Evolutionary conservation across 2,329 filamentous ascomycete genomes (phyloP), one percentile per base, ranked within the genome.

Genomic region (Alternaria solani): DNA sequence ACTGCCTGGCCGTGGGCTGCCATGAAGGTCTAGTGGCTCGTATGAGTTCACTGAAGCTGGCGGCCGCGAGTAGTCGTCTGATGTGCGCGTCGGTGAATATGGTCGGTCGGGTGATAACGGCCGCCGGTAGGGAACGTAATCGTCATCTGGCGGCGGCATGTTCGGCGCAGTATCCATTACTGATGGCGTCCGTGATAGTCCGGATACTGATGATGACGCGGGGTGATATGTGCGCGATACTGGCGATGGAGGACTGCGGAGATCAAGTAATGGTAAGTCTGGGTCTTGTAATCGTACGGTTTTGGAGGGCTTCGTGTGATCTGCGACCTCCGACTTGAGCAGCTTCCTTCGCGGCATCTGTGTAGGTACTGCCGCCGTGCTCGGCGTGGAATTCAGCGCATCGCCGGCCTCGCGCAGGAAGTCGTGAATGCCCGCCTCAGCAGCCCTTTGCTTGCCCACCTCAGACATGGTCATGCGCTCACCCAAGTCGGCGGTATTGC

Each of bases 21-120:
- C 95, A 72, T 98, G 94, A 60, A 98, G 80, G 69, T 97, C 94
- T 23, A 89, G 85, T 0, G 93, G 92, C 78, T 98, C 95, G 78
- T 95, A 98, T 4, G 88, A 85, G 25, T 90, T 82, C 66, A 84
- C 88, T 1, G 89, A 87, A 1, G 91, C 87, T 3, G 92, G 89
- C 8, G 91, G 91, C 52, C 91, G 86, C 28, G 85, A 79, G 78
- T 91, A 92, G 62, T 94, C 91, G 32, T 82, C 81, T 3, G 83
- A 83, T 23, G 75, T 81, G 59, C 75, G 68, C 16, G 84, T 83
- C 12, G 87, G 86, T 8, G 86, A 85, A 78, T 85, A 87, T 1
- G 87, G 83, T 54, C 78, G 80, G 36, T 83, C 83, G 65, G 86
- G 90, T 16, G 85, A 83, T 9, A 84, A 75, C 5, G 76, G 60